Conservation (phyloP, 257 asterid genomes). For the Galeopsis tetrahit region DNA sequence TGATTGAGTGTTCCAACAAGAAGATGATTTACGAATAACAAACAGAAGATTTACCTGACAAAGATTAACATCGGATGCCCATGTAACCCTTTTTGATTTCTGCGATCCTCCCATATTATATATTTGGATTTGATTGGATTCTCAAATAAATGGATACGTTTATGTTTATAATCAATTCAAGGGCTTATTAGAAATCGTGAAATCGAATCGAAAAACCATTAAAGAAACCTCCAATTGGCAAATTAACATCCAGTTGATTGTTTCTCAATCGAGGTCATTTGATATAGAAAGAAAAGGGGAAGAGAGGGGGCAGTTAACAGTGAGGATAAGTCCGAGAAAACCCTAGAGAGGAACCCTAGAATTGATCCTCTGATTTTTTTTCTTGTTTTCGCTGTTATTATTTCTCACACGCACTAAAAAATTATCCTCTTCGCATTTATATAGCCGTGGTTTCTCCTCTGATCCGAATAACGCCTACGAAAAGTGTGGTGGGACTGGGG, state of each 20-base stretch:
- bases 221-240: slow-evolving; percentile 10
- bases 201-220: slow-evolving; percentile 17
- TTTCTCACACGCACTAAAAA: not conserved
- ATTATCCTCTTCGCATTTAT: not conserved
- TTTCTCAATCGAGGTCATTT: slow-evolving; percentile 17
- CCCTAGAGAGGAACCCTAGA: slow-evolving; percentile 48
- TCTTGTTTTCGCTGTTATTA: slow-evolving; percentile 1
- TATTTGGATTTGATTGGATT: slow-evolving; percentile 43
- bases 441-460: slow-evolving; percentile 6
- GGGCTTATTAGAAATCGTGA: slow-evolving; percentile 29
- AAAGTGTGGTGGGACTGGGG: not conserved
- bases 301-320: not conserved
- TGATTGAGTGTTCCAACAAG: not conserved
- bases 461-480: not conserved
- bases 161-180: slow-evolving; percentile 36
- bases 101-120: slow-evolving; percentile 79
- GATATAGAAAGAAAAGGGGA: slow-evolving; percentile 1
- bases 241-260: slow-evolving; percentile 22
- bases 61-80: slow-evolving; percentile 94
- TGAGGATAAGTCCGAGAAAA: slow-evolving; percentile 35
- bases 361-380: slow-evolving; percentile 30
- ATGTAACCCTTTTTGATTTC: slow-evolving; percentile 85
- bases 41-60: slow-evolving; percentile 77
- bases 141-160: slow-evolving; percentile 35
- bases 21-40: slow-evolving; percentile 6